Percentiles rank a stretch among this genome's conserved stretches.
Evolutionary conservation across 1,284 basidiomycete genomes (phyloP).

Genomic region (Apiotrichum gracile): DNA sequence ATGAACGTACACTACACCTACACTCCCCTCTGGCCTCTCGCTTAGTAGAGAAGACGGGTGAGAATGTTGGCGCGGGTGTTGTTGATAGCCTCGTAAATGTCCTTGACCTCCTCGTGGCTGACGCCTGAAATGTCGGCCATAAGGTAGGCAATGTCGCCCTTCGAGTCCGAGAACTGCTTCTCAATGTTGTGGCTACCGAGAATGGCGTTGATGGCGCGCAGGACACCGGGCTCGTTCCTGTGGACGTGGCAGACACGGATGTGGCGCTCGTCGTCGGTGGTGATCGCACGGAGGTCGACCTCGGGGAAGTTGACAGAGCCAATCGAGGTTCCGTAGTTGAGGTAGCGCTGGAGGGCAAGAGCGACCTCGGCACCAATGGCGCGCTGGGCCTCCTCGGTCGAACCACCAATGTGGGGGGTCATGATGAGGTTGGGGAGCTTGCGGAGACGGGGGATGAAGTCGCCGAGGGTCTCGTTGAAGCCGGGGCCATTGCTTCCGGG

Average conservation of each 20-base stretch:
- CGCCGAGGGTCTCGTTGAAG: slow-evolving; percentile 78
- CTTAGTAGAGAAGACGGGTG: slow-evolving; percentile 64
- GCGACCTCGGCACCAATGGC: slow-evolving; percentile 97
- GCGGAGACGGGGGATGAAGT: slow-evolving; percentile 70
- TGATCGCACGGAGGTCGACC: slow-evolving; percentile 89
- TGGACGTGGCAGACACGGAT: slow-evolving; percentile 95
- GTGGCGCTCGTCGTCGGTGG: slow-evolving; percentile 67
- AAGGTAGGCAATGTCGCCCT: slow-evolving; percentile 76
- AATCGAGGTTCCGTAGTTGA: slow-evolving; percentile 83
- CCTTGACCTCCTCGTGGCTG: slow-evolving; percentile 71
- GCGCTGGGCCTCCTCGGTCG: slow-evolving; percentile 95
- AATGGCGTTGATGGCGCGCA: slow-evolving; percentile 87
- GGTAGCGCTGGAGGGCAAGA: slow-evolving; percentile 75
- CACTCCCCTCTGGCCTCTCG: too few relatives aligned
- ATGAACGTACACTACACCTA: too few relatives aligned
- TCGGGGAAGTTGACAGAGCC: slow-evolving; percentile 99
- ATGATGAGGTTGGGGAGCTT: slow-evolving; percentile 81
- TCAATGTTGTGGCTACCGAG: slow-evolving; percentile 95
- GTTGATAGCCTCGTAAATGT: slow-evolving; percentile 75
- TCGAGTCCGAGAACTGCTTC: slow-evolving; percentile 96
- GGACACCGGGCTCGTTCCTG: slow-evolving; percentile 94
- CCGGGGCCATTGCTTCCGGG: slow-evolving; percentile 80
- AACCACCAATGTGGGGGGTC: slow-evolving; percentile 97
- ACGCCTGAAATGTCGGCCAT: slow-evolving; percentile 95
- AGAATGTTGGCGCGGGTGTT: slow-evolving; percentile 79